A percentile compares a stretch with the other conserved stretches of the same genome.
Evolutionary conservation across 2,329 filamentous ascomycete species (phyloP).

Genomic region (Dryadomyces quercus-mongolicae): DNA sequence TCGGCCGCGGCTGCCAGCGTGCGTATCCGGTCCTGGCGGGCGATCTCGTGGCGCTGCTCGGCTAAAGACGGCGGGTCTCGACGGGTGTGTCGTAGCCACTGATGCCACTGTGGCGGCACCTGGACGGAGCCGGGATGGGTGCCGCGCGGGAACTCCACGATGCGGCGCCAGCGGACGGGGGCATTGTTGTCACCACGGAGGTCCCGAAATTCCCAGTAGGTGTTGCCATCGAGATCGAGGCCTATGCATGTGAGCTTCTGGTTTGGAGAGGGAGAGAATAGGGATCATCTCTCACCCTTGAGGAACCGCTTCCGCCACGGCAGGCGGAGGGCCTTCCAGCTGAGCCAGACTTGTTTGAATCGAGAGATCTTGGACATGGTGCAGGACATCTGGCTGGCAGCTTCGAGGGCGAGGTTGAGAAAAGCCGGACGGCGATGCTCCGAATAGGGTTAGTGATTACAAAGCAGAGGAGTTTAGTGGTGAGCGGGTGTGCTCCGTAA

Average conservation of each 20-base stretch:
- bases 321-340: constrained; percentile 49
- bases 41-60: constrained; percentile 43
- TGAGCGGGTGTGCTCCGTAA: no score
- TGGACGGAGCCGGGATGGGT: constrained; percentile 42
- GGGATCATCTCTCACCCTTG: constrained; percentile 44
- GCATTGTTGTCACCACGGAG: constrained; percentile 20
- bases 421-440: background rate
- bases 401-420: background rate
- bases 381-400: background rate
- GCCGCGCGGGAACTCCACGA: constrained; percentile 44
- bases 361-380: constrained; percentile 23
- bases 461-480: no score
- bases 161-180: constrained; percentile 42
- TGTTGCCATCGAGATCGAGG: constrained; percentile 53
- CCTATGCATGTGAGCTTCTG: constrained; percentile 26
- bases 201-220: constrained; percentile 56
- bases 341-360: constrained; percentile 36
- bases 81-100: constrained; percentile 54
- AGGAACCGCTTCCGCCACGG: constrained; percentile 54
- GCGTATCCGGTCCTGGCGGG: constrained; percentile 40
- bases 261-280: no score
- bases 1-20: constrained; percentile 48
- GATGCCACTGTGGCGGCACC: constrained; percentile 53
- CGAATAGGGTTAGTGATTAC: background rate
- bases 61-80: constrained; percentile 38